A percentile compares a stretch with the other conserved stretches of the same genome.
phyloP scores from a whole-genome alignment of 495 filamentous ascomycete species.

The Tuber indicum region DNA sequence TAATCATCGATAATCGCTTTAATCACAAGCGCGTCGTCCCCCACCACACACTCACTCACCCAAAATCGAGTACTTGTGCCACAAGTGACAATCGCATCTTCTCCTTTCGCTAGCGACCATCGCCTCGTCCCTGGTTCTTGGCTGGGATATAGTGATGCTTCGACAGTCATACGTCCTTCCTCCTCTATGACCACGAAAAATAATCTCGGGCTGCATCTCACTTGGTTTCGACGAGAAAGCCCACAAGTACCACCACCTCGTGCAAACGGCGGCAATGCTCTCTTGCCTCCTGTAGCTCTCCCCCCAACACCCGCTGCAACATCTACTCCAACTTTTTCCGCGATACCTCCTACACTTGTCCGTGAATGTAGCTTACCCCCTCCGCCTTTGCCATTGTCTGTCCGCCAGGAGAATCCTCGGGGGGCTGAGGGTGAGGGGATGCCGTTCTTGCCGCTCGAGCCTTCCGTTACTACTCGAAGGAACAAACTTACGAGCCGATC shows the following conservation, averaged over 20 bases:
- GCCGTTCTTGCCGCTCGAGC: conserved; percentile 19
- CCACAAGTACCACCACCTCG: conserved; percentile 36
- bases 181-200: conserved; percentile 38
- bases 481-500: conserved; percentile 11
- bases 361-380: conserved; percentile 6
- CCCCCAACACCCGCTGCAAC: conserved; percentile 6
- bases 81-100: neutral
- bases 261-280: conserved; percentile 10
- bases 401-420: neutral
- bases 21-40: neutral
- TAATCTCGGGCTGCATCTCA: conserved; percentile 37
- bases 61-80: neutral
- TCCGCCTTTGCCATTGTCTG: neutral
- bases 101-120: neutral
- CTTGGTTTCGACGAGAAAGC: conserved; percentile 36
- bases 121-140: neutral
- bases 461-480: conserved; percentile 22
- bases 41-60: neutral
- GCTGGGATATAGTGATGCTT: neutral
- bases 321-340: neutral
- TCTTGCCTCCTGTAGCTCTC: conserved; percentile 24
- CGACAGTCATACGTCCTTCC: neutral
- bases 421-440: conserved; percentile 16
- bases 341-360: neutral
- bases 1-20: neutral